Conservation (phyloP, 176 grass and related monocot genomes). For the Carex myosuroides region DNA sequence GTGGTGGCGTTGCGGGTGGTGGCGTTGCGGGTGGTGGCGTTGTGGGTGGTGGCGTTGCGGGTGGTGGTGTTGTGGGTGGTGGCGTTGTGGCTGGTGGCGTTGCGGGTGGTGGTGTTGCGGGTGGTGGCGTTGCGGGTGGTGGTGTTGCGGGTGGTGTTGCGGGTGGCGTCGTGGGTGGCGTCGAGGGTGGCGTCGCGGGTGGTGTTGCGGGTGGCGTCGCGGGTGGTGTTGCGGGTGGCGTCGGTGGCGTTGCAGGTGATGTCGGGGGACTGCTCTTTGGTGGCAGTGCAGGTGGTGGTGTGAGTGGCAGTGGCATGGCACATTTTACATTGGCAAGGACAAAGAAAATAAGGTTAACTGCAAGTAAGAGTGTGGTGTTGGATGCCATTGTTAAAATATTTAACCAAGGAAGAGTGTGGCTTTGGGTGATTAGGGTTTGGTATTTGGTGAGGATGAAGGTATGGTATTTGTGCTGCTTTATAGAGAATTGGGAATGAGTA, state of each 20-base stretch:
- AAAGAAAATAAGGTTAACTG: constrained; percentile 15
- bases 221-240: background rate
- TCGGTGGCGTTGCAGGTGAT: background rate
- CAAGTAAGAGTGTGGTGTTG: constrained; percentile 19
- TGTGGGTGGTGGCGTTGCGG: too few relatives aligned
- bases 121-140: background rate
- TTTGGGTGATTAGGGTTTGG: background rate
- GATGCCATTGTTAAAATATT: background rate
- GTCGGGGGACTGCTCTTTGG: background rate
- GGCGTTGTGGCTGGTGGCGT: background rate
- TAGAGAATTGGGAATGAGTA: background rate
- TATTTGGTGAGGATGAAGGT: background rate
- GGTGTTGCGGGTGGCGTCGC: background rate
- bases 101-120: background rate
- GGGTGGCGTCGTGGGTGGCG: too few relatives aligned
- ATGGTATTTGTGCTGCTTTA: background rate
- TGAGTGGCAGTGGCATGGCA: background rate
- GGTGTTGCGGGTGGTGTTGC: too few relatives aligned
- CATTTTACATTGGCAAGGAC: background rate
- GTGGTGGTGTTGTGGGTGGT: background rate
- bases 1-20: too few relatives aligned
- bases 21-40: too few relatives aligned
- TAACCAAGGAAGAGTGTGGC: background rate
- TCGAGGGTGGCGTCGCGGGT: too few relatives aligned
- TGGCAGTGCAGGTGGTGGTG: background rate